Base-by-base conservation (phyloP, 495 filamentous ascomycete species). In the Bacidia rubella region DNA sequence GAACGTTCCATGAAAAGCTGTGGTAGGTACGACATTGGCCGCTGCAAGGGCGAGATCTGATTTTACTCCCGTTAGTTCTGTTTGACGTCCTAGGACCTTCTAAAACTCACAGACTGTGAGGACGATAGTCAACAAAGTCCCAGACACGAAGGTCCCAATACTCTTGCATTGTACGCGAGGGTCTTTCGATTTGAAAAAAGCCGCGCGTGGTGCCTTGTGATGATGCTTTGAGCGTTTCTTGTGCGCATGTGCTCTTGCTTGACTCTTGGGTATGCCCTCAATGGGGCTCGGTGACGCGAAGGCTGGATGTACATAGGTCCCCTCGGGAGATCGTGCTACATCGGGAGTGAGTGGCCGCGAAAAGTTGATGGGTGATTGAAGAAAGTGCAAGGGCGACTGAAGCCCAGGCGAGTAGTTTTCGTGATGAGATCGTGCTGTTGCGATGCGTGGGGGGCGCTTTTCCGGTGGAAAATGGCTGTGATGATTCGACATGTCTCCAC, bases 1-100 rank as follows among this genome's bases (percentile, higher is more conserved):
- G 52, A 90, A 74, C 45, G 89, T 68, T 44, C 88, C 76, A 51
- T 87, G 83, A 57, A 87, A 78, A 65, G 83, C 78, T 61, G 74
- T 73, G 49, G 71, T 74, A 53, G 67, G 57, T 49, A 51, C 66
- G 59, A 61, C 75, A 49, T 74, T 68, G 19, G 79, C 77, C 40
- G 86, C 72, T 19, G 82, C 75, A 43, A 88, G 72, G 19, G 78
- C 74, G 58, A 89, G 76, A 65, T 87, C 83, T 87, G 61, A 29
- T 42, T 27, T 41, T 57, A 40, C 43, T 56, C 53, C 50, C 51
- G 60, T 38, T 47, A 43, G 38, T 47, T 19, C 17, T 3, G 7
- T 42, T 27, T 20, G 21, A n/a, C 24, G 29, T 26, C 19, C 2
- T 47, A 24, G 43, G 4, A 20, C 0, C 9, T 15, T 21, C 24